Percentiles rank a stretch among this genome's conserved stretches.
Conservation (phyloP, 345 rosid genomes). For the Carallia pectinifolia region DNA sequence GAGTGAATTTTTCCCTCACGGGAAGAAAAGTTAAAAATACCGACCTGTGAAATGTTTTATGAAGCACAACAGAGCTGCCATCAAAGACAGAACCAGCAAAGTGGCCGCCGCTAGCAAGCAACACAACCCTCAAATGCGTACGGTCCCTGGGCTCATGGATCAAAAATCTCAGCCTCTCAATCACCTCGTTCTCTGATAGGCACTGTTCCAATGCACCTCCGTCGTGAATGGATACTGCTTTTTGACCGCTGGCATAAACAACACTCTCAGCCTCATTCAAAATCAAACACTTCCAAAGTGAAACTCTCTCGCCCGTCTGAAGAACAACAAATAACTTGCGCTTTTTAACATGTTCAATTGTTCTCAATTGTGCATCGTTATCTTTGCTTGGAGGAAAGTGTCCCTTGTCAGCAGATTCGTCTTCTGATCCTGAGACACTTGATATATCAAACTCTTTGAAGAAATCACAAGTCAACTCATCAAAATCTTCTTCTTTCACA, state of each 20-base stretch:
- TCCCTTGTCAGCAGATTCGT: conserved; percentile 54
- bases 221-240: conserved; percentile 13
- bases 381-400: conserved; percentile 4
- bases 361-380: conserved; percentile 34
- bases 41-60: conserved; percentile 94
- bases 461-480: conserved; percentile 67
- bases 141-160: conserved; percentile 43
- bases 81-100: conserved; percentile 86
- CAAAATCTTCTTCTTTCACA: conserved; percentile 82
- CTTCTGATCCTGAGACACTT: conserved; percentile 95
- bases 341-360: conserved; percentile 27
- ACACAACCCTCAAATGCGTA: conserved; percentile 49
- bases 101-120: conserved; percentile 93
- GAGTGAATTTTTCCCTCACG: too few species aligned
- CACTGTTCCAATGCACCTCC: conserved; percentile 9
- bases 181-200: conserved; percentile 49
- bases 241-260: conserved; percentile 34
- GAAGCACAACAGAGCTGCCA: conserved; percentile 68
- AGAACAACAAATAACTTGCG: conserved; percentile 67
- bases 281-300: conserved; percentile 69
- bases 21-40: conserved; percentile 2
- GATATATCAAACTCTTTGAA: conserved; percentile 79
- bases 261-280: conserved; percentile 63
- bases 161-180: conserved; percentile 53
- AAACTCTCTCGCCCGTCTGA: conserved; percentile 65